Evolutionary conservation across 2,329 filamentous ascomycete genomes (phyloP), one percentile per base, ranked within the genome.

Genomic region (Teratosphaeriaceae sp.): DNA sequence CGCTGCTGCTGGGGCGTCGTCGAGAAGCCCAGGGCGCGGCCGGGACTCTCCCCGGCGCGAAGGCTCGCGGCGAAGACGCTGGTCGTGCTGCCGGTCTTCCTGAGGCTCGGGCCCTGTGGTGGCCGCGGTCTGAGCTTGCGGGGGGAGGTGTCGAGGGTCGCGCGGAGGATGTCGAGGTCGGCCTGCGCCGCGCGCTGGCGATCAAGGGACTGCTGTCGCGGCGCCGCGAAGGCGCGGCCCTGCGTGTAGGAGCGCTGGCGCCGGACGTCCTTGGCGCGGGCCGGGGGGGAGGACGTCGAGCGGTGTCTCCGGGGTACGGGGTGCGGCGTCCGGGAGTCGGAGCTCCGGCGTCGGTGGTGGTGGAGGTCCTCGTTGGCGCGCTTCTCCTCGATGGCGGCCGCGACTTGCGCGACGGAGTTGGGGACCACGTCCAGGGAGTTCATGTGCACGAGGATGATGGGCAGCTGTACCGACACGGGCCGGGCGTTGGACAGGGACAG

Each of bases 351-450:
- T 35, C 40, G 42, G 15, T 18, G 33, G 30, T 43, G 47, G 23
- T 22, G n/a, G n/a, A n/a, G n/a, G 26, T 40, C 13, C 21, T 38
- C 5, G 27, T 40, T 58, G 53, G 31, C 19, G 12, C 47, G 33
- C 35, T 74, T 75, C 46, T 74, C 71, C 55, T 76, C 72, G 16
- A 76, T 74, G 3, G 73, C 72, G 19, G 58, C 53, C 74, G 74
- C 72, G 2, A 77, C 74, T 57, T 76, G 73, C 5, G 72, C 73
- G 5, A 73, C 70, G 1, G 69, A 71, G 43, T 76, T 77, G 16
- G 74, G 74, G 8, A 75, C 65, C 6, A 76, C 71, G 43, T 78
- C 74, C 33, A 78, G 64, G 1, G 74, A 76, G 47, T 76, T 77
- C 65, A 76, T 75, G 50, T 76, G 74, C 31, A 78, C 73, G 40